Evolutionary conservation across 352 stramenopile genomes (phyloP), one percentile per base, ranked within the genome.

Genomic region (Thalassiosira mediterranea): DNA sequence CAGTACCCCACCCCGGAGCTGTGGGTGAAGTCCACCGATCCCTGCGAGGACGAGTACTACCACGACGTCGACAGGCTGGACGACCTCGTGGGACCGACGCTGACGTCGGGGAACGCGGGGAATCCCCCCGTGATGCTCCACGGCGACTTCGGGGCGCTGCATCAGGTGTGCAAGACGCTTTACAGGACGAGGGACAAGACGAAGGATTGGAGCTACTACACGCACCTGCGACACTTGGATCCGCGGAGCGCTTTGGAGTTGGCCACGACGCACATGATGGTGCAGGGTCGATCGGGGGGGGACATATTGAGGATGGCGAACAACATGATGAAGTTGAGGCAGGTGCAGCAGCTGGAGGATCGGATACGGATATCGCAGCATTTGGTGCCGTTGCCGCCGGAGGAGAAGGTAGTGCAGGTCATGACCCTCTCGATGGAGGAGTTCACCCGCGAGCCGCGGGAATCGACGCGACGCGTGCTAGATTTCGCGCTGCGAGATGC

Each of bases 291-390:
- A 8, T 34, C 29, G 1, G 64, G 64, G 0, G 64, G 64, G 4
- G 64, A 73, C 23, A 51, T 73, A 15, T 15, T 61, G 0, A 38
- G 64, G 10, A 73, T 73, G 64, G 52, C 42, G 17, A 73, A 61
- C 29, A 73, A 73, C 21, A 73, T 73, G 57, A 49, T 73, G 17
- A 65, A 64, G 52, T 57, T 73, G 1, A 57, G 52, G 1, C n/a
- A 73, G 19, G 21, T 73, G 0, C 15, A 56, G n/a, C 17, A 26
- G 7, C n/a, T 21, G 23, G 31, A 49, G 19, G 11, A 40, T 63
- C 4, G 19, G 13, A 38, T 21, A 53, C 37, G n/a, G 44, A 72
- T 63, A 26, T 59, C 59, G 46, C 46, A 59, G 48, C 59, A 69
- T 52, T 10, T 59, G 28, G 1, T 47, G 4, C 13, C 17, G 23